phyloP scores from a whole-genome alignment of 805 yeast species.

The Saccharomyces jurei region DNA sequence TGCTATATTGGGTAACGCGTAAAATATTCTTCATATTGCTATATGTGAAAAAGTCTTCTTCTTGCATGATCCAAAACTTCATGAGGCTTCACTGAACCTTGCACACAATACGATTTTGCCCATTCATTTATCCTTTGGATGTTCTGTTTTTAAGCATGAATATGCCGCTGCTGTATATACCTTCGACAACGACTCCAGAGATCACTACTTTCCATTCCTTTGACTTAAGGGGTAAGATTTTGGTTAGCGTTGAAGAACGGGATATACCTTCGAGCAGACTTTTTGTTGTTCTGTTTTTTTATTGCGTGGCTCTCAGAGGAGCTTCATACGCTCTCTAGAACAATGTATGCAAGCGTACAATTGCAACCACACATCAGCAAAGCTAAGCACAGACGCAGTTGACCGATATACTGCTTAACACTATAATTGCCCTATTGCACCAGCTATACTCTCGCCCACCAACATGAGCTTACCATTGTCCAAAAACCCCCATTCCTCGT shows the following conservation, averaged over 20 bases:
- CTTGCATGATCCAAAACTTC: not conserved
- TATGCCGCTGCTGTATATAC: too few relatives aligned
- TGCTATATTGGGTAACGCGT: not conserved
- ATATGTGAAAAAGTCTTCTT: not conserved
- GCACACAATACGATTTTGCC: not conserved
- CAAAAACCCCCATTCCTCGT: not conserved
- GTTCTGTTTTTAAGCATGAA: too few relatives aligned
- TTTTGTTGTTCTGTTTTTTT: not conserved
- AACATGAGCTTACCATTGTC: not conserved
- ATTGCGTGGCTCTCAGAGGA: not conserved
- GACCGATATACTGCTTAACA: not conserved
- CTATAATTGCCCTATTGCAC: not conserved
- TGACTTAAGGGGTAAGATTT: too few relatives aligned
- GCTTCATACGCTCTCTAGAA: not conserved
- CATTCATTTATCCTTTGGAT: not conserved
- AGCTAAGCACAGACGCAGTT: not conserved
- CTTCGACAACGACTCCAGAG: too few relatives aligned
- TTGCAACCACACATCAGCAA: not conserved
- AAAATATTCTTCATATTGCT: not conserved
- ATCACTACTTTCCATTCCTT: too few relatives aligned
- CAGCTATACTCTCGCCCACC: not conserved
- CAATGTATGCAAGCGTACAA: not conserved
- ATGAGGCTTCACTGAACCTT: not conserved
- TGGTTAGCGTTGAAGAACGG: too few relatives aligned
- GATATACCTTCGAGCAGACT: too few relatives aligned